Evolutionary conservation across 257 asterid species (phyloP).

Genomic region (Nicotiana noctiflora): DNA sequence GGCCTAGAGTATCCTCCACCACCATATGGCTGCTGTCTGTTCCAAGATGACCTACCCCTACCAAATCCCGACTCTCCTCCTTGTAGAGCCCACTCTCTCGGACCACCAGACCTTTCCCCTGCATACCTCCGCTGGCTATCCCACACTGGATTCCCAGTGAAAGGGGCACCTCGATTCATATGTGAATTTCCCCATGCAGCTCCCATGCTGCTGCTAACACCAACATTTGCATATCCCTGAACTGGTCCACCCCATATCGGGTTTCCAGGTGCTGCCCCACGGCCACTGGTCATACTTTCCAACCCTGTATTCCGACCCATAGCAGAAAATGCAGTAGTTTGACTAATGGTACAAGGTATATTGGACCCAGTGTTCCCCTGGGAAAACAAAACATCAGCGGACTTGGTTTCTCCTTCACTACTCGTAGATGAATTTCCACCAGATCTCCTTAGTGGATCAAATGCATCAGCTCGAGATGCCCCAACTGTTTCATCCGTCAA

Average conservation of each 20-base stretch:
- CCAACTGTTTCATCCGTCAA: slow-evolving; percentile 22
- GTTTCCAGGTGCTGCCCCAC: slow-evolving; percentile 62
- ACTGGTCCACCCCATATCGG: slow-evolving; percentile 54
- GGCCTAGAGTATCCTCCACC: slow-evolving; percentile 64
- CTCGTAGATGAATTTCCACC: slow-evolving; percentile 68
- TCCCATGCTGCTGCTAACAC: slow-evolving; percentile 44
- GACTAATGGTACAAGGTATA: slow-evolving; percentile 25
- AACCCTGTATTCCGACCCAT: slow-evolving; percentile 26
- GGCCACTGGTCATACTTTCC: slow-evolving; percentile 42
- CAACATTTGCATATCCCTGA: slow-evolving; percentile 50
- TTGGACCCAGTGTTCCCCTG: slow-evolving; percentile 40
- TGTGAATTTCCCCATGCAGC: slow-evolving; percentile 51
- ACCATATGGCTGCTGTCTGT: slow-evolving; percentile 44
- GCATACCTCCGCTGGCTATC: slow-evolving; percentile 63
- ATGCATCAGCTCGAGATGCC: slow-evolving; percentile 28
- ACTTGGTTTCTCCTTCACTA: slow-evolving; percentile 67
- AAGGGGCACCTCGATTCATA: slow-evolving; percentile 33
- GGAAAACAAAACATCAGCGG: slow-evolving; percentile 29
- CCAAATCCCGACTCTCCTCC: slow-evolving; percentile 48
- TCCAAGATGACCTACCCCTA: slow-evolving; percentile 61
- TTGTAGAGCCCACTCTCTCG: slow-evolving; percentile 64
- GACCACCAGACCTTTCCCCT: slow-evolving; percentile 58
- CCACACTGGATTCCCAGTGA: slow-evolving; percentile 47
- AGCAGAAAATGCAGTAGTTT: slow-evolving; percentile 28
- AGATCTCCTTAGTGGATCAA: slow-evolving; percentile 45